Conservation (phyloP, 805 yeast genomes). For the Candida michaelii region DNA sequence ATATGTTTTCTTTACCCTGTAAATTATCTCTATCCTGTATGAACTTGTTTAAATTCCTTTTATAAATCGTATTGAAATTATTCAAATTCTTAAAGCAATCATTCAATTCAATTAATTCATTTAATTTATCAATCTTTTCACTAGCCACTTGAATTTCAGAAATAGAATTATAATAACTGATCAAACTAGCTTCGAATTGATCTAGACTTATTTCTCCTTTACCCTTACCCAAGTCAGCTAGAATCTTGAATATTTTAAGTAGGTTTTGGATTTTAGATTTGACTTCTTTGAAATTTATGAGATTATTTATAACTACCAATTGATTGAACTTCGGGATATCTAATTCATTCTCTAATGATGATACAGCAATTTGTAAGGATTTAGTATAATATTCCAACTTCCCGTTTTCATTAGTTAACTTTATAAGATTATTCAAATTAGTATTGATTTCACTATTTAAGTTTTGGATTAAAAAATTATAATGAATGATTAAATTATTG, state of each 20-base stretch:
- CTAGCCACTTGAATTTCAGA: slow-evolving; percentile 20
- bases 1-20: too few species aligned
- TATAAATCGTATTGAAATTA: slow-evolving; percentile 50
- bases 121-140: slow-evolving; percentile 44
- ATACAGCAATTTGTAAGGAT: slow-evolving; percentile 56
- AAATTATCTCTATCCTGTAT: slow-evolving; percentile 7
- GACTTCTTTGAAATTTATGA: slow-evolving; percentile 45
- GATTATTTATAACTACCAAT: slow-evolving; percentile 22
- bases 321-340: slow-evolving; percentile 18
- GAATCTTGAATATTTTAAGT: slow-evolving; percentile 46
- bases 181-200: slow-evolving; percentile 11
- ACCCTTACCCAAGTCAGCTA: slow-evolving; percentile 9
- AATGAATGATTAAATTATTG: slow-evolving; percentile 52
- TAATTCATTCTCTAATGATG: slow-evolving; percentile 53
- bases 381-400: slow-evolving; percentile 67
- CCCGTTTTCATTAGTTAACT: slow-evolving; percentile 14
- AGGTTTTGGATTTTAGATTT: slow-evolving; percentile 49
- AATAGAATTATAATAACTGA: slow-evolving; percentile 8
- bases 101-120: slow-evolving; percentile 46
- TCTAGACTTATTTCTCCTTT: slow-evolving; percentile 8
- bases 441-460: slow-evolving; percentile 44
- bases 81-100: slow-evolving; percentile 56
- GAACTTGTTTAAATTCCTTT: slow-evolving; percentile 40
- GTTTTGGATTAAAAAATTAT: slow-evolving; percentile 64
- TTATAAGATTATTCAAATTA: slow-evolving; percentile 48